Evolutionary conservation across 768 basidiomycete species (phyloP), one percentile per base, ranked within the genome.

Genomic region (Xerocomellus intermedius): DNA sequence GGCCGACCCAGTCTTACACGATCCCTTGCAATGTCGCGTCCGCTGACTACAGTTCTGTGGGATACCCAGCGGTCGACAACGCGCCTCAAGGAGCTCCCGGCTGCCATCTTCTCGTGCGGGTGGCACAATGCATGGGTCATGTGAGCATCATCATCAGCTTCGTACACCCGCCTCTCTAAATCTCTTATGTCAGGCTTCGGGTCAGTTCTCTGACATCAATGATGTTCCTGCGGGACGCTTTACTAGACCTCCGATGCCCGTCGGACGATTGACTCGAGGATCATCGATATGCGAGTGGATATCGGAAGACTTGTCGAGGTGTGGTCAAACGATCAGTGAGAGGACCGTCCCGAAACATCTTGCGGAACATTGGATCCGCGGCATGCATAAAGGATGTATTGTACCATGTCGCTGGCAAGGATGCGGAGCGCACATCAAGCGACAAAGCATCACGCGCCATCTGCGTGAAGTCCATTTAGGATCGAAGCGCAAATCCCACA

Each of bases 401-500:
- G 32, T 50, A 2, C 19, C 21, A 2, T 66, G 65, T 30, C 9
- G 4, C 19, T 66, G 64, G 65, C 12, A 0, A 1, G 57, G 3
- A 4, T 66, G 64, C 4, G 14, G 22, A 1, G 2, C 0, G 6
- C 0, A 0, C 5, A 12, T 59, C n/a, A 56, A 56, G 33, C 39
- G 64, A 6, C 22, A 52, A 0, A 21, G 57, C 2, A 41, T 67
- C 0, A 0, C 21, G 10, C 48, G 65, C 0, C 65, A 67, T 12
- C 10, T n/a, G 3, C 55, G 62, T 0, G 64, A 65, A 10, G 59
- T 61, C 0, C 64, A 65, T 3, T 10, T 64, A 8, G 41, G 56
- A 10, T 47, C 41, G 44, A 61, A 44, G 26, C 64, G 64, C 50
- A 48, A 10, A 22, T 19, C 42, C n/a, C 22, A 7, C 32, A 22